Evolutionary conservation across 202 grass and related monocot genomes (phyloP).

Genomic region (Bolboschoenoplectus hybrid): DNA sequence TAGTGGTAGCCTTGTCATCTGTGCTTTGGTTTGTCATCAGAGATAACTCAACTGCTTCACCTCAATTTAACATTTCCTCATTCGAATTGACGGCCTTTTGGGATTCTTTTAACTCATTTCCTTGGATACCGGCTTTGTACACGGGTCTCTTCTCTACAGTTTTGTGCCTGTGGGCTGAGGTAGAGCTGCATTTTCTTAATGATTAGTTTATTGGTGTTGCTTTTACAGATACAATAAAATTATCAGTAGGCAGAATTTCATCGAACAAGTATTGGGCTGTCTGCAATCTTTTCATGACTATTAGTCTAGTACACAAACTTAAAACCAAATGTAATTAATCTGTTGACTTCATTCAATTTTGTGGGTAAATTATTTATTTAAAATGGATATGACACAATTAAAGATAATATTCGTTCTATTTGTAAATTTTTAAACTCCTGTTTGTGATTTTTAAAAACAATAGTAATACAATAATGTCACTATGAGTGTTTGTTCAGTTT

Average conservation of each 20-base stretch:
- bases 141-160: constrained; percentile 80
- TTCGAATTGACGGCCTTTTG: constrained; percentile 57
- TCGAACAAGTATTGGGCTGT: not conserved
- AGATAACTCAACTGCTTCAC: constrained; percentile 50
- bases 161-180: constrained; percentile 93
- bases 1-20: constrained; percentile 76
- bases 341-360: not conserved
- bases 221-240: not conserved
- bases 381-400: not conserved
- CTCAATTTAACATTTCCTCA: constrained; percentile 41
- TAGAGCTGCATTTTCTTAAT: constrained; percentile 36
- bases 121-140: constrained; percentile 94
- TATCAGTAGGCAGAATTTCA: constrained; percentile 18
- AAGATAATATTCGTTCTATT: not conserved
- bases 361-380: not conserved
- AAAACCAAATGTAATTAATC: not conserved
- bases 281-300: not conserved
- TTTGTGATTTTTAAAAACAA: not conserved
- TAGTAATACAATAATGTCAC: not conserved
- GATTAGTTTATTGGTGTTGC: not conserved
- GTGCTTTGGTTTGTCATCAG: constrained; percentile 78
- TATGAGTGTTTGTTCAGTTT: not conserved
- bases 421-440: not conserved
- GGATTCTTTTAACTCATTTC: constrained; percentile 73
- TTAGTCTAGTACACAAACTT: not conserved